Conservation (phyloP, 805 yeast genomes). For the Ogataea siamensis region DNA sequence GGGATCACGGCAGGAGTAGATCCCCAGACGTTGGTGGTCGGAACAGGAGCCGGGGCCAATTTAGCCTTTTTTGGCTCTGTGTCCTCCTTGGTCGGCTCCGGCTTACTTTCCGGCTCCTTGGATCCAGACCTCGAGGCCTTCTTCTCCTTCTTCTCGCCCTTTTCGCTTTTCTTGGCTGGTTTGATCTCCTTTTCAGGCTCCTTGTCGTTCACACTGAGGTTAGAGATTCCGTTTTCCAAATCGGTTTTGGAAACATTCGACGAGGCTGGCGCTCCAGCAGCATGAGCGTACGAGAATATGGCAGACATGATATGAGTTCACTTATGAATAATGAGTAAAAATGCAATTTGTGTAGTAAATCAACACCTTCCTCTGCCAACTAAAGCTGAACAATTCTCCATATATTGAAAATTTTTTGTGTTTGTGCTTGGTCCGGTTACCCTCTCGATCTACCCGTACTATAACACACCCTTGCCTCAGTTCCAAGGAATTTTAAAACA, state of each 20-base stretch:
- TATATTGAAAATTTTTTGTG: slow-evolving; percentile 13
- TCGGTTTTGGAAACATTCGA: slow-evolving; percentile 9
- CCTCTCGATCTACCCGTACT: slow-evolving; percentile 3
- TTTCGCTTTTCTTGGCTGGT: slow-evolving; percentile 8
- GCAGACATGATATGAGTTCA: slow-evolving; percentile 23
- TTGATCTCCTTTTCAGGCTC: slow-evolving; percentile 8
- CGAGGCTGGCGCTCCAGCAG: slow-evolving; percentile 29
- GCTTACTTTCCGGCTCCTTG: slow-evolving; percentile 10
- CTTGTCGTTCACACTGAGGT: slow-evolving; percentile 11
- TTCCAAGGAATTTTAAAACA: not conserved
- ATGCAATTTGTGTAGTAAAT: slow-evolving; percentile 8
- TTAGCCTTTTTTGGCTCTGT: slow-evolving; percentile 28
- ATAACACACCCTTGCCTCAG: not conserved
- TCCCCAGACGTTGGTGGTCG: slow-evolving; percentile 63
- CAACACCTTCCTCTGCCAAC: slow-evolving; percentile 15
- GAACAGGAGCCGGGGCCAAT: slow-evolving; percentile 67
- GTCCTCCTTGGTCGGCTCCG: slow-evolving; percentile 22
- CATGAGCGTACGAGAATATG: slow-evolving; percentile 34
- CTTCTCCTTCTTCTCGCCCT: slow-evolving; percentile 11
- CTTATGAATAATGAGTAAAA: slow-evolving; percentile 3
- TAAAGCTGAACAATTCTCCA: slow-evolving; percentile 14
- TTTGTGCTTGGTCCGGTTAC: slow-evolving; percentile 9
- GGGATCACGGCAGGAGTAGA: slow-evolving; percentile 29
- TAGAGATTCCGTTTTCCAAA: slow-evolving; percentile 16
- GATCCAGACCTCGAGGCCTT: slow-evolving; percentile 11